Base-by-base conservation (phyloP, 2,329 filamentous ascomycete species). In the Phaeosphaeriaceae sp. region DNA sequence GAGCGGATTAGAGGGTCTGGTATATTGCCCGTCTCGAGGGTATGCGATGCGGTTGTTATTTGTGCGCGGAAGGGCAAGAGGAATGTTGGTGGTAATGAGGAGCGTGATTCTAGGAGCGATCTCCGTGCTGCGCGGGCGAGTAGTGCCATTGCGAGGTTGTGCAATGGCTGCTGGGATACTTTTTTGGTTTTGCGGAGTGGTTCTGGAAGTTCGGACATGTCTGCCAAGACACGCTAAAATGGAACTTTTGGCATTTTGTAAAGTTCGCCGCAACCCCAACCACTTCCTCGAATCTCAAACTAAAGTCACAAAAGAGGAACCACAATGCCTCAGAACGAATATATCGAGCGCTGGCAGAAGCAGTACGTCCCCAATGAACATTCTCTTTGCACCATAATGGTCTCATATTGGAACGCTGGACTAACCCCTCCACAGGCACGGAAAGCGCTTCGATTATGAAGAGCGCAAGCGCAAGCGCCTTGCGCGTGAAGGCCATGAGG, bases 401-500 rank as follows among this genome's bases (percentile, higher is more conserved):
- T n/a, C n/a, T n/a, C n/a, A n/a, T n/a, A n/a, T n/a, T n/a, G n/a
- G n/a, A n/a, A n/a, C n/a, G n/a, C n/a, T n/a, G 20, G 21, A 30
- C 61, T 67, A 57, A 67, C 58, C 36, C 50, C 47, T 33, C 48
- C 47, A 54, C 52, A 66, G 63, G 43, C 63, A 66, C 46, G 63
- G 63, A 49, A 66, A 66, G 50, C 63, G 86, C 52, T 83, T 89
- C 61, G 91, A 96, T 73, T 84, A 93, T 75, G 92, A 97, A 69
- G 94, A 99, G 79, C 87, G 92, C 61, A 79, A 81, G 51, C 89
- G 94, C 68, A 99, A 99, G 83, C 86, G 87, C 65, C 80, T 85
- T 56, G 94, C 94, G 52, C 88, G 94, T 78, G 90, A 96, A 79
- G 88, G 86, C 52, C 93, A 99, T 82, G 87, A 92, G 77, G 85